These are phyloP conservation scores for Komagataella phaffii DNA, from an alignment of 805 yeast species.

Conservation along the genomic window DNA sequence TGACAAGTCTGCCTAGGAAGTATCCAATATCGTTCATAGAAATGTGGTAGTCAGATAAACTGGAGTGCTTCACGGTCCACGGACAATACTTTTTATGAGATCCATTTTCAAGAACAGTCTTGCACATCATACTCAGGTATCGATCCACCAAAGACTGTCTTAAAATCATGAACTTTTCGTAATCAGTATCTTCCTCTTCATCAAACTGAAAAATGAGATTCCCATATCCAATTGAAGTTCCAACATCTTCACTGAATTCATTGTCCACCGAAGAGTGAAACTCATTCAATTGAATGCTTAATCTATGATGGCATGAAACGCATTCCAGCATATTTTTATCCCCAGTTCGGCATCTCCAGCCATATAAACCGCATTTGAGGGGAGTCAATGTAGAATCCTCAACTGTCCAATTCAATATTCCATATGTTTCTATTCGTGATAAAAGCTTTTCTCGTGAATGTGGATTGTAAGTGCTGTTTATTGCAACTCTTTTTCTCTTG, in stretches of 20 bases:
- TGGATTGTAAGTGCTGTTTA: conserved; percentile 19
- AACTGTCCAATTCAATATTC: conserved; percentile 33
- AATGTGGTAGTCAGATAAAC: conserved; percentile 13
- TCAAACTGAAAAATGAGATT: conserved; percentile 8
- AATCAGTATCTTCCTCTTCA: conserved; percentile 8
- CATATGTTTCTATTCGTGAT: conserved; percentile 27
- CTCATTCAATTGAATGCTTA: conserved; percentile 15
- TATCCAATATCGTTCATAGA: conserved; percentile 13
- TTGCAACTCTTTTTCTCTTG: not conserved
- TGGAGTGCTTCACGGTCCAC: conserved; percentile 5
- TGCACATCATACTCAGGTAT: conserved; percentile 10
- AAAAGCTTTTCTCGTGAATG: conserved; percentile 20
- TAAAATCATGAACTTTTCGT: conserved; percentile 5
- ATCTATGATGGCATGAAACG: conserved; percentile 16
- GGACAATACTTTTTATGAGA: conserved; percentile 9
- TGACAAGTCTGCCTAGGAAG: conserved; percentile 8
- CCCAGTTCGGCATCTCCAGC: conserved; percentile 33
- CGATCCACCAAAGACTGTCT: conserved; percentile 13
- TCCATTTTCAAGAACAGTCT: conserved; percentile 16
- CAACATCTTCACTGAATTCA: conserved; percentile 2
- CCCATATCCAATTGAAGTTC: conserved; percentile 1
- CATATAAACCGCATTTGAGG: conserved; percentile 32
- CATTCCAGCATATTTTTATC: conserved; percentile 20
- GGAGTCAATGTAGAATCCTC: conserved; percentile 22
- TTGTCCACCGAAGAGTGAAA: conserved; percentile 2